A percentile compares a stretch with the other conserved stretches of the same genome.
These are phyloP conservation scores for Lichtheimia ornata DNA, from an alignment of 371 early-diverging fungal species.

Conservation along the genomic window DNA sequence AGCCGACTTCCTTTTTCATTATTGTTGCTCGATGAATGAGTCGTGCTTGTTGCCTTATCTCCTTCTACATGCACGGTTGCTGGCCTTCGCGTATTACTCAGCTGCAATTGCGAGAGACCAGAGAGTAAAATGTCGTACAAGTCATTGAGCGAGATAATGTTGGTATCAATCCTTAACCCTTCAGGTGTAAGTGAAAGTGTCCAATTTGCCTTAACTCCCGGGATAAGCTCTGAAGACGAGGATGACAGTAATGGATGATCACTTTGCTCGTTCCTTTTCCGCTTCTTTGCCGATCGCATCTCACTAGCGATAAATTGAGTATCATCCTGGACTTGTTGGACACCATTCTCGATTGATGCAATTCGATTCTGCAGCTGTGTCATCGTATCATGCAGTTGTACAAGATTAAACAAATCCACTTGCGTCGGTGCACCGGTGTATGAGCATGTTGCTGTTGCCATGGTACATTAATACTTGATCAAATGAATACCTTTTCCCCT, in stretches of 20 bases:
- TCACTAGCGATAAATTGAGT: constrained; percentile 37
- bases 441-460: constrained; percentile 34
- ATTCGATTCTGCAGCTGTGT: constrained; percentile 34
- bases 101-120: constrained; percentile 29
- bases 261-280: not conserved
- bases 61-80: not conserved
- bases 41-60: not conserved
- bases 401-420: constrained; percentile 49
- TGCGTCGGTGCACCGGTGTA: constrained; percentile 52
- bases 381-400: constrained; percentile 45
- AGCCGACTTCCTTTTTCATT: not conserved
- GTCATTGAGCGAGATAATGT: constrained; percentile 42
- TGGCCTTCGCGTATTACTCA: not conserved
- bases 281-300: constrained; percentile 10
- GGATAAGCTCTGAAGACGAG: constrained; percentile 2
- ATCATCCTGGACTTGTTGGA: constrained; percentile 31
- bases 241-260: not conserved
- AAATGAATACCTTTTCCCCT: too few species aligned
- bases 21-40: not conserved
- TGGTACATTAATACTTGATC: constrained; percentile 1
- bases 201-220: constrained; percentile 34
- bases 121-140: constrained; percentile 41
- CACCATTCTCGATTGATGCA: constrained; percentile 32
- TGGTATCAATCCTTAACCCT: constrained; percentile 46
- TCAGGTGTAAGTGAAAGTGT: constrained; percentile 38